phyloP scores from a whole-genome alignment of 73 alveolate species.

The Paramecium biaurelia region DNA sequence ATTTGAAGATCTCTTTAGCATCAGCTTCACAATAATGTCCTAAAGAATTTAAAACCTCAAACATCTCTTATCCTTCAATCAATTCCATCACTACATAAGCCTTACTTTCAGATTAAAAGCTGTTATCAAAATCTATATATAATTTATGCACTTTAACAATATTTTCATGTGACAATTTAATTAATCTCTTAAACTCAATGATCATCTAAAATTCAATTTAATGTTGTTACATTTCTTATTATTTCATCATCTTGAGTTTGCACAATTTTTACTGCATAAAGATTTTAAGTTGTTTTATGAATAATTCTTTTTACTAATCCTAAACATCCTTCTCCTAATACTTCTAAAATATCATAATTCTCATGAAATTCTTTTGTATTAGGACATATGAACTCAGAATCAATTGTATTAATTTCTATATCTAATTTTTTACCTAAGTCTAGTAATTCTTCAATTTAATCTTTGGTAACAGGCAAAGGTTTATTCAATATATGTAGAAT shows the following conservation, averaged over 20 bases:
- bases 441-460: neutral
- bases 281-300: neutral
- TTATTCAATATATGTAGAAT: neutral
- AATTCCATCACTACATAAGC: constrained; percentile 46
- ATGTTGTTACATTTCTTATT: neutral
- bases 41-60: constrained; percentile 36
- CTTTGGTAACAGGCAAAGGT: neutral
- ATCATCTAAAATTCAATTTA: neutral
- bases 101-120: constrained; percentile 12
- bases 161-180: constrained; percentile 40
- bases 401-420: neutral
- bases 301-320: constrained; percentile 52
- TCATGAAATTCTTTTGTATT: constrained; percentile 2
- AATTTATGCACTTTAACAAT: constrained; percentile 50
- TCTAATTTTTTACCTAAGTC: neutral
- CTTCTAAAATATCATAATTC: neutral
- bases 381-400: neutral
- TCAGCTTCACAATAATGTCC: constrained; percentile 50
- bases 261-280: constrained; percentile 44
- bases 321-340: constrained; percentile 58
- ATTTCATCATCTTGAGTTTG: constrained; percentile 52
- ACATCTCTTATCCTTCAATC: constrained; percentile 57
- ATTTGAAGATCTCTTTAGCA: constrained; percentile 46
- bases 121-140: constrained; percentile 43
- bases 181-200: constrained; percentile 33